Evolutionary conservation across 345 rosid species (phyloP).

Genomic region (Populus ilicifolia): DNA sequence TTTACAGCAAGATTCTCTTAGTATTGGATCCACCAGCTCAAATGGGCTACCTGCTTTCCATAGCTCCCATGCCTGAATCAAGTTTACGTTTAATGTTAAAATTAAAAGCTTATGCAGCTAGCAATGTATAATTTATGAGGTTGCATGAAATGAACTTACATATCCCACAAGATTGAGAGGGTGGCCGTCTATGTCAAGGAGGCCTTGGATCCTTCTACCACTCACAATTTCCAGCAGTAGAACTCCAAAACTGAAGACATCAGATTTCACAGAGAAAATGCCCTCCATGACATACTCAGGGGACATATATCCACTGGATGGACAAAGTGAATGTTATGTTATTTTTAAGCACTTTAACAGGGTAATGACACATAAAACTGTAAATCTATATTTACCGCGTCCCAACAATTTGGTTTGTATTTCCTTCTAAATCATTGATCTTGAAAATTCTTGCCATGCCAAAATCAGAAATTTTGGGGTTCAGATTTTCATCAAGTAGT

Average conservation of each 20-base stretch:
- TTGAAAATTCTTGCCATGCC: constrained; percentile 20
- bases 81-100: not conserved
- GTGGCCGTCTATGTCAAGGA: not conserved
- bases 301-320: constrained; percentile 14
- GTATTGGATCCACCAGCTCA: constrained; percentile 2
- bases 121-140: too few species aligned
- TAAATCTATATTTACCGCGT: not conserved
- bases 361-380: too few species aligned
- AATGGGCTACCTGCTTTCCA: constrained; percentile 5
- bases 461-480: constrained; percentile 24
- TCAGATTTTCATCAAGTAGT: constrained; percentile 14
- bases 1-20: not conserved
- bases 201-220: constrained; percentile 4
- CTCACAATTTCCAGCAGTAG: constrained; percentile 15
- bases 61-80: constrained; percentile 16
- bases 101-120: not conserved
- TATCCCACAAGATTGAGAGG: constrained; percentile 9
- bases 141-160: constrained; percentile 5
- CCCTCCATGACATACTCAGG: constrained; percentile 18
- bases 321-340: not conserved
- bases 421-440: not conserved
- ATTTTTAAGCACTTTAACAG: too few species aligned
- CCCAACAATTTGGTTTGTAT: constrained; percentile 1
- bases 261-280: constrained; percentile 21
- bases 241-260: constrained; percentile 26